These are phyloP conservation scores for Clohesyomyces aquaticus DNA, from an alignment of 495 filamentous ascomycete genomes.

Conservation along the genomic window DNA sequence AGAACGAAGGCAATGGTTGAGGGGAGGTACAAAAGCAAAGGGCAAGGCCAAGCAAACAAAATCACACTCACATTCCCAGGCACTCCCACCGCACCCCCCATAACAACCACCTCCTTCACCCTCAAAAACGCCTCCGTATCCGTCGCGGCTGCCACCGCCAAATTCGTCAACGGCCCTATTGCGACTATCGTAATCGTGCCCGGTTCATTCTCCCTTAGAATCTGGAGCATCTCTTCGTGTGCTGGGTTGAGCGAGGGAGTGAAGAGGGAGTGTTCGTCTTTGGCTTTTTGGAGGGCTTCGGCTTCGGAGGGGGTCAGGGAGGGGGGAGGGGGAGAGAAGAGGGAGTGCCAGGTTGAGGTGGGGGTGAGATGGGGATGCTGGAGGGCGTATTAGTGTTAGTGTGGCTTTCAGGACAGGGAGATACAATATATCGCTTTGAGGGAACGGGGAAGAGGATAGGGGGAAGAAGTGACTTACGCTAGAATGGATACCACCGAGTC, in stretches of 20 bases:
- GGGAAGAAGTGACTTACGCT: slow-evolving; percentile 60
- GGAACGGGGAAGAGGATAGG: slow-evolving; percentile 6
- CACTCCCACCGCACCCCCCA: slow-evolving; percentile 84
- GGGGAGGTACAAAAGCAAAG: not conserved
- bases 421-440: too few relatives aligned
- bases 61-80: slow-evolving; percentile 69
- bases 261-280: slow-evolving; percentile 57
- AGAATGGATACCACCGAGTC: slow-evolving; percentile 85
- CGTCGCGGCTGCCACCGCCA: slow-evolving; percentile 82
- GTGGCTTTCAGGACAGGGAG: too few relatives aligned
- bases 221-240: slow-evolving; percentile 81
- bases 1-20: not conserved
- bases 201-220: slow-evolving; percentile 74
- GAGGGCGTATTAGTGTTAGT: not conserved
- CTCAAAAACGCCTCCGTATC: slow-evolving; percentile 85
- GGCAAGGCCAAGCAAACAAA: not conserved
- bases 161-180: slow-evolving; percentile 87
- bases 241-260: slow-evolving; percentile 70
- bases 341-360: slow-evolving; percentile 77
- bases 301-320: slow-evolving; percentile 44
- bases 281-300: slow-evolving; percentile 40
- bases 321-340: slow-evolving; percentile 66
- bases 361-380: slow-evolving; percentile 89
- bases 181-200: slow-evolving; percentile 88
- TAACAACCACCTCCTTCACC: slow-evolving; percentile 90